These are phyloP conservation scores for Puccinia horiana DNA, from an alignment of 1,284 basidiomycete species.

Conservation along the genomic window DNA sequence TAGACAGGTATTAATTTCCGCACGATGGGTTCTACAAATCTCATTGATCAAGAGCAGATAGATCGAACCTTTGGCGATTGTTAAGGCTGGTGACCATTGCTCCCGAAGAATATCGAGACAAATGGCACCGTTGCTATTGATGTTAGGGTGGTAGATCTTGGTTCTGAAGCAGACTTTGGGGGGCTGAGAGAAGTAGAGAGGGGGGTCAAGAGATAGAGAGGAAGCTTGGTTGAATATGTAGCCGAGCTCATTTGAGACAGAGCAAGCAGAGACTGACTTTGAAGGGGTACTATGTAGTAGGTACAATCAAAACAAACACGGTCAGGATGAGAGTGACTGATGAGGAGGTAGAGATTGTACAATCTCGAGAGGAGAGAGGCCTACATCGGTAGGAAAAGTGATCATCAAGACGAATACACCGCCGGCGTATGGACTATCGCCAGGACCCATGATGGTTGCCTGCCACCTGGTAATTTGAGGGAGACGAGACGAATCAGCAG, in stretches of 20 bases:
- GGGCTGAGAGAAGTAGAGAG: conserved; percentile 62
- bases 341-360: background rate
- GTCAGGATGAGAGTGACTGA: background rate
- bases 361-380: background rate
- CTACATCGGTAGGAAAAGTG: conserved; percentile 77
- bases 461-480: conserved; percentile 64
- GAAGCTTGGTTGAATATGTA: background rate
- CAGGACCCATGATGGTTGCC: conserved; percentile 96
- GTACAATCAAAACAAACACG: background rate
- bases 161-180: conserved; percentile 99
- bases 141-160: conserved; percentile 83
- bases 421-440: conserved; percentile 91
- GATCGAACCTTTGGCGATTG: conserved; percentile 88
- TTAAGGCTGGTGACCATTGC: conserved; percentile 94
- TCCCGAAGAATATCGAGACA: conserved; percentile 90
- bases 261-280: conserved; percentile 60
- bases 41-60: background rate
- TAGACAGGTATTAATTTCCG: background rate
- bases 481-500: background rate
- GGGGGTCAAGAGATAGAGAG: conserved; percentile 55
- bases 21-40: background rate
- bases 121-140: conserved; percentile 97
- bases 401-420: conserved; percentile 72
- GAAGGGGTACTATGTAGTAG: conserved; percentile 78
- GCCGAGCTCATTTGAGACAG: background rate